Evolutionary conservation across 106 monocot genomes (phyloP).

Genomic region (Allium sativum): DNA sequence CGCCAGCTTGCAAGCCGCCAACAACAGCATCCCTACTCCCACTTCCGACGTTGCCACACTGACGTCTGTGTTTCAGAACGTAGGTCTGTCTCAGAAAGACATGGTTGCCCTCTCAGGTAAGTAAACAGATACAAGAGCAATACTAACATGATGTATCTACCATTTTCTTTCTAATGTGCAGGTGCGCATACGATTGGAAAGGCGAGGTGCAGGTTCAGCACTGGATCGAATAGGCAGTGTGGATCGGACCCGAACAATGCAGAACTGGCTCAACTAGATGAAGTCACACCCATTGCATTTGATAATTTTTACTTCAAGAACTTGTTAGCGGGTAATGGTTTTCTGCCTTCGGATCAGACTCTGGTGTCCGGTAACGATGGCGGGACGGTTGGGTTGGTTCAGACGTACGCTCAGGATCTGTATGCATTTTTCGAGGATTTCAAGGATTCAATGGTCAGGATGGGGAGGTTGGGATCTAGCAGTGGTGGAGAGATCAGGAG

Average conservation of each 20-base stretch:
- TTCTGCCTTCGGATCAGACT: conserved; percentile 66
- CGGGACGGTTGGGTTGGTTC: conserved; percentile 25
- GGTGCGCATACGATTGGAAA: conserved; percentile 88
- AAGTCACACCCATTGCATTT: conserved; percentile 60
- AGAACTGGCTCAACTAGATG: conserved; percentile 48
- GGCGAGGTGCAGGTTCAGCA: conserved; percentile 68
- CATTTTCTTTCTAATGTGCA: neutral
- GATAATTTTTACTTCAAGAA: conserved; percentile 95
- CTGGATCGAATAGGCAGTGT: conserved; percentile 20
- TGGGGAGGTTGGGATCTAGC: conserved; percentile 51
- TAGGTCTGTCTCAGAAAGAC: conserved; percentile 63
- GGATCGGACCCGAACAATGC: conserved; percentile 26
- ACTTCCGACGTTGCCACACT: conserved; percentile 58
- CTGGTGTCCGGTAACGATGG: conserved; percentile 18
- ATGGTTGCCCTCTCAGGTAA: conserved; percentile 84
- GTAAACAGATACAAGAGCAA: neutral
- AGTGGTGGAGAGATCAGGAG: conserved; percentile 46
- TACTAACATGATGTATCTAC: neutral
- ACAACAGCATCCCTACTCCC: conserved; percentile 61
- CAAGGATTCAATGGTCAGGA: conserved; percentile 53
- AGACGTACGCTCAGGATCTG: conserved; percentile 38
- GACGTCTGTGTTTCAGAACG: conserved; percentile 42
- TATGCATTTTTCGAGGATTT: conserved; percentile 67
- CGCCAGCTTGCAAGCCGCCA: conserved; percentile 40
- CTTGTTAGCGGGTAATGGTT: conserved; percentile 59